Evolutionary conservation across 78 protist species (phyloP), one percentile per base, ranked within the genome.

Genomic region (Dictyostelium brefeldianum): DNA sequence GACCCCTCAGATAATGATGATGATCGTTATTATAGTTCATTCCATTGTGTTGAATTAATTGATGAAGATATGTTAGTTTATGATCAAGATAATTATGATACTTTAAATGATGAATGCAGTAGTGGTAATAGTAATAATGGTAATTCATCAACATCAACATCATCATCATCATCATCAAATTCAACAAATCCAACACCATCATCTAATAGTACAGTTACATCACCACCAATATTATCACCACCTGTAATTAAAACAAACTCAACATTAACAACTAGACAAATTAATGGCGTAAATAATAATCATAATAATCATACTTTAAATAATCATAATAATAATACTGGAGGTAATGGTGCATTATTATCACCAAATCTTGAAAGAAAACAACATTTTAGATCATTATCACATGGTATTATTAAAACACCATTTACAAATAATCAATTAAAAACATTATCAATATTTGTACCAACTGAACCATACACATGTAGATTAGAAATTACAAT

Each of bases 391-490:
- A 27, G 74, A 80, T 80, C 85, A 80, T 51, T 59, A 22, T 80
- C 85, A 46, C 51, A 56, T 62, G 74, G 74, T 43, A 43, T 56
- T 1, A 43, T 80, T 43, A 56, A 56, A 51, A 80, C 46, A 31
- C 81, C 81, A 56, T 84, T 62, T 62, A 51, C 80, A 31, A 64
- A 78, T 46, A 69, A 73, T 57, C 73, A 73, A 57, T 69, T 74
- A 8, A 84, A 53, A 31, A 77, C 79, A 0, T 14, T 87, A 15
- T 53, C 22, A 15, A 73, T 87, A 9, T 87, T 75, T 48, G 74
- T 87, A 14, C 92, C 92, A n/a, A 87, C 92, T 5, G 31, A 43
- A 10, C 92, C 92, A 9, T 71, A 77, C 15, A 29, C 77, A 4
- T 59, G 69, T 62, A 56, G 75, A 50, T 51, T 87, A 22, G 92